These are phyloP conservation scores for Boletus eberwhitei DNA, from an alignment of 768 basidiomycete genomes.

Conservation along the genomic window DNA sequence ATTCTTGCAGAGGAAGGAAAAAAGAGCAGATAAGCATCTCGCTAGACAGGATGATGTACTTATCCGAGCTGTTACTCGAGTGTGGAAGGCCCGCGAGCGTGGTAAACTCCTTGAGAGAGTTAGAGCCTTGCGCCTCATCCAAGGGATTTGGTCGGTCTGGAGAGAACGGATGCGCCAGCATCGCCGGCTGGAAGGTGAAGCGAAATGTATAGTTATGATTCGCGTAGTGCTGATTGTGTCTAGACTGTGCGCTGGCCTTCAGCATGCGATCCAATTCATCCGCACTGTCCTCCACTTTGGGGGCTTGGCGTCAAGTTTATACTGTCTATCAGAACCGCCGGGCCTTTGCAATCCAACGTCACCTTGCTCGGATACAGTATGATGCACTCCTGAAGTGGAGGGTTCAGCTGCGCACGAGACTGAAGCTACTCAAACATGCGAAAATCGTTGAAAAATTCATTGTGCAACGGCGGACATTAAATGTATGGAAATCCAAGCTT, in stretches of 20 bases:
- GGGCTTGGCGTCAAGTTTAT: conserved; percentile 45
- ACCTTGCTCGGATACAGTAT: conserved; percentile 35
- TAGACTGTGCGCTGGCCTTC: conserved; percentile 53
- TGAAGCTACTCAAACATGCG: conserved; percentile 53
- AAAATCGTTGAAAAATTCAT: conserved; percentile 52
- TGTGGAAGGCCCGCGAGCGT: conserved; percentile 69
- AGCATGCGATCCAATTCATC: conserved; percentile 42
- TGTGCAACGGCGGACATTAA: conserved; percentile 45
- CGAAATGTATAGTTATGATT: neutral
- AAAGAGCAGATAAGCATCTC: conserved; percentile 53
- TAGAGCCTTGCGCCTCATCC: conserved; percentile 42
- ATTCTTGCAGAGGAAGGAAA: conserved; percentile 48
- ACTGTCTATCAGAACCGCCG: conserved; percentile 45
- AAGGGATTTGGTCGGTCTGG: conserved; percentile 51
- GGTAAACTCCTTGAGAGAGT: conserved; percentile 56
- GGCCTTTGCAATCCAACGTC: conserved; percentile 43
- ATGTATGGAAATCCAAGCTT: conserved; percentile 45
- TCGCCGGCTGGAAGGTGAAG: conserved; percentile 45
- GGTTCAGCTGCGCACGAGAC: conserved; percentile 44
- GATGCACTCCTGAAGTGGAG: conserved; percentile 57
- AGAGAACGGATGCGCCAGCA: conserved; percentile 39
- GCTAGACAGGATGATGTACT: conserved; percentile 56
- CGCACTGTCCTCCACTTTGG: conserved; percentile 35
- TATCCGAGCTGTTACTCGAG: conserved; percentile 53
- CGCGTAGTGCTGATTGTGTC: conserved; percentile 11